phyloP scores from a whole-genome alignment of 495 filamentous ascomycete genomes.

The Achaetomiella virescens region DNA sequence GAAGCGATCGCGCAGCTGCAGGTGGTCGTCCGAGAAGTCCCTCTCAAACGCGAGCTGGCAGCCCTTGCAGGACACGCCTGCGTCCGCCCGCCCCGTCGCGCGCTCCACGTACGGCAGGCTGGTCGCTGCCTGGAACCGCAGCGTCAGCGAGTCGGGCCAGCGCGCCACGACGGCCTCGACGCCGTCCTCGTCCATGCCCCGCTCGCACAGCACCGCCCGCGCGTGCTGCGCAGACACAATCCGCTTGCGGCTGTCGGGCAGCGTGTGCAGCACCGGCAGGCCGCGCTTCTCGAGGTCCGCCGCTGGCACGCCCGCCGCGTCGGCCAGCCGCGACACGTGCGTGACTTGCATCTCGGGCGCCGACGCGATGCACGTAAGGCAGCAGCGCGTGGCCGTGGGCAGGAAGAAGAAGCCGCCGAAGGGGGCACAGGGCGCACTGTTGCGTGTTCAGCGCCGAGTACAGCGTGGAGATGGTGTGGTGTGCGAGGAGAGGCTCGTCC shows the following conservation, averaged over 20 bases:
- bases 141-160: slow-evolving; percentile 7
- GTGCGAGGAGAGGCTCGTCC: not conserved
- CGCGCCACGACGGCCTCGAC: not conserved
- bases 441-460: not conserved
- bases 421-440: not conserved
- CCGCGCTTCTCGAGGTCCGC: not conserved
- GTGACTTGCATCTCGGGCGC: slow-evolving; percentile 1
- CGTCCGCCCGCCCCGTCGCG: not conserved
- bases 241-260: slow-evolving; percentile 5
- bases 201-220: not conserved
- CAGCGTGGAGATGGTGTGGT: not conserved
- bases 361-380: slow-evolving; percentile 8
- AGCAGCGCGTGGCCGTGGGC: slow-evolving; percentile 5
- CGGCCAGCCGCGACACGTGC: slow-evolving; percentile 4
- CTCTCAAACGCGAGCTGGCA: slow-evolving; percentile 4
- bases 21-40: slow-evolving; percentile 8
- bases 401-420: slow-evolving; percentile 9
- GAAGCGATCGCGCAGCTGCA: slow-evolving; percentile 3
- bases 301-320: not conserved
- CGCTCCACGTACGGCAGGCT: slow-evolving; percentile 5
- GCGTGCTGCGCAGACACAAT: slow-evolving; percentile 4
- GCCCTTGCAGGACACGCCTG: slow-evolving; percentile 9
- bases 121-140: slow-evolving; percentile 9
- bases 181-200: not conserved
- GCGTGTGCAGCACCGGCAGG: slow-evolving; percentile 7